Evolutionary conservation across 108 stramenopile species (phyloP), one percentile per base, ranked within the genome.

Genomic region (Stephanodiscus minutulus): DNA sequence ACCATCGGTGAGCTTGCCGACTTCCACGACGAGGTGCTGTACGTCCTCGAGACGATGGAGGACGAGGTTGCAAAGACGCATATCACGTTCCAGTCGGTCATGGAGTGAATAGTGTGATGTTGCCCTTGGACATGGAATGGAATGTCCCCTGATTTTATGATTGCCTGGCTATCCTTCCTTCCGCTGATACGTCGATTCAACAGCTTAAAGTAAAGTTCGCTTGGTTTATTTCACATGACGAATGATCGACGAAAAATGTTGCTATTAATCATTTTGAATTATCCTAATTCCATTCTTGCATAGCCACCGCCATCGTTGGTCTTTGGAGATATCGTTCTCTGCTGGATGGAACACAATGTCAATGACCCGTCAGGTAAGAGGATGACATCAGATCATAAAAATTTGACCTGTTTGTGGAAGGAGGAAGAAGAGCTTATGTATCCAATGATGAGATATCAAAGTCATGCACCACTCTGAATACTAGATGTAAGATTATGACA

Each of bases 301-400:
- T n/a, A n/a, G n/a, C n/a, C n/a, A n/a, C n/a, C n/a, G n/a, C n/a
- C n/a, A n/a, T n/a, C n/a, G n/a, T n/a, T n/a, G n/a, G n/a, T n/a
- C n/a, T n/a, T n/a, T n/a, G 98, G 99, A 8, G 99, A 99, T 68
- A 89, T 91, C 82, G 88, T 99, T 61, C 74, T 99, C 7, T n/a
- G n/a, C n/a, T n/a, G n/a, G n/a, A n/a, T n/a, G n/a, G n/a, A n/a
- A n/a, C n/a, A n/a, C n/a, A n/a, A n/a, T n/a, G n/a, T n/a, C n/a
- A n/a, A 93, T 98, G 82, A 99, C 99, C 85, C 93, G 99, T 41
- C 96, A 96, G 96, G 94, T 92, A 64, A 68, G 92, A 80, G 25
- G 0, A 3, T 35, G 28, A 50, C n/a, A n/a, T n/a, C n/a, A n/a
- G n/a, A n/a, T n/a, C n/a, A n/a, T n/a, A n/a, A n/a, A n/a, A n/a